Evolutionary conservation across 257 asterid genomes (phyloP), one percentile per base, ranked within the genome.

Genomic region (Leptodermis oblonga): DNA sequence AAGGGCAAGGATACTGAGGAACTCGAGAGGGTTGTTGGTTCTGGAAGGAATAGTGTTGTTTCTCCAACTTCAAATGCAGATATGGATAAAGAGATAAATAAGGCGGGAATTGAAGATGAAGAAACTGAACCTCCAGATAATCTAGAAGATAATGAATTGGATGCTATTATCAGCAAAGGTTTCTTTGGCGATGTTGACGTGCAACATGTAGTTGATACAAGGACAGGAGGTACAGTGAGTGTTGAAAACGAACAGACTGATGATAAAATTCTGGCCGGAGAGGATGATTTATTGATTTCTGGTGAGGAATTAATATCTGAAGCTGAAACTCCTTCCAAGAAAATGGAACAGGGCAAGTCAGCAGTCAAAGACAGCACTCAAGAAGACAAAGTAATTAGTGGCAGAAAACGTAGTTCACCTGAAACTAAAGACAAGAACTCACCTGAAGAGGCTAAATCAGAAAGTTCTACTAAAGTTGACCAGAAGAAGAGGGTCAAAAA

Each of bases 121-220:
- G 86, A 82, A 68, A 78, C 82, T 64, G 79, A 82, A 76, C 79
- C 91, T 71, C 72, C 86, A 61, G 85, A 73, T 54, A 75, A 80
- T 7, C 56, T 65, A 18, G 70, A 61, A 67, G 75, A 63, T 51
- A 65, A 30, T 61, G 86, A 73, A 56, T 58, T 70, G 42, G 77
- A 42, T 45, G 64, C n/a, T 48, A 70, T 49, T 18, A 31, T 64
- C 58, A 58, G 64, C 48, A 56, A 61, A 62, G 84, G 68, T 42
- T 56, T 58, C 54, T 61, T 59, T 41, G 56, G 60, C 33, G 83
- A 74, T 65, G 59, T 51, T 55, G 79, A 77, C 68, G 71, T 56
- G 22, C 77, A 73, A 33, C 74, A 58, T 73, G 70, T 60, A 66
- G 78, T 69, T 59, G 42, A 73, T 72, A 54, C 41, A 22, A 23